Evolutionary conservation across 441 rosid species (phyloP).

Genomic region (Euphorbia schlechtendalii): DNA sequence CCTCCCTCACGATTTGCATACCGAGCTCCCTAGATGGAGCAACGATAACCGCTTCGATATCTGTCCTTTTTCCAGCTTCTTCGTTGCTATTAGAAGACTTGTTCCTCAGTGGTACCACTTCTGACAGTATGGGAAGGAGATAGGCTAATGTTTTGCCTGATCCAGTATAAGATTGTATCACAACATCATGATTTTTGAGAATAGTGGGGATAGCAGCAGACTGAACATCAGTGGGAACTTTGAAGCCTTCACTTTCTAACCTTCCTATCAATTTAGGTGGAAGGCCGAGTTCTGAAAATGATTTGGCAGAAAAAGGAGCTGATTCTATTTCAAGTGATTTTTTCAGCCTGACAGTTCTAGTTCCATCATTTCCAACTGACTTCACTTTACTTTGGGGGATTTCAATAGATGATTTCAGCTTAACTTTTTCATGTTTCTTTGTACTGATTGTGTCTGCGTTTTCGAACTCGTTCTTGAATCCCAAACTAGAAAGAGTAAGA

Average conservation of each 20-base stretch:
- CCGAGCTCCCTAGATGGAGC: conserved; percentile 94
- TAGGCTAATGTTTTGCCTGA: conserved; percentile 87
- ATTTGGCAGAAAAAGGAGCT: conserved; percentile 60
- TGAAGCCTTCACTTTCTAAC: conserved; percentile 66
- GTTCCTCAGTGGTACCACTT: conserved; percentile 59
- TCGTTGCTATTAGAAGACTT: conserved; percentile 27
- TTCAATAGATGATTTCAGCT: conserved; percentile 25
- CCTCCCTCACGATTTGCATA: conserved; percentile 90
- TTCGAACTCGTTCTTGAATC: conserved; percentile 31
- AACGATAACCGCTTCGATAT: conserved; percentile 76
- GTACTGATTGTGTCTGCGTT: conserved; percentile 21
- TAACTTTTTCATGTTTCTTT: conserved; percentile 27
- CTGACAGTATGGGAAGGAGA: conserved; percentile 37
- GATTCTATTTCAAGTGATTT: conserved; percentile 37
- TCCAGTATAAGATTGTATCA: conserved; percentile 89
- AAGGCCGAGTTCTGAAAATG: conserved; percentile 82
- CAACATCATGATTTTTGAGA: conserved; percentile 64
- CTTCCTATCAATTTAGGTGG: conserved; percentile 56
- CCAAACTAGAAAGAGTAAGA: conserved; percentile 59
- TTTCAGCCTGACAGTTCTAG: conserved; percentile 30
- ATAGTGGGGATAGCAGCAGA: conserved; percentile 74
- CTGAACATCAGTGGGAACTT: conserved; percentile 80
- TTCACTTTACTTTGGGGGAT: conserved; percentile 34
- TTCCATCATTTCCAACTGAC: conserved; percentile 23
- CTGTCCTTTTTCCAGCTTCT: conserved; percentile 41